Evolutionary conservation across 2,329 filamentous ascomycete genomes (phyloP).

Genomic region (Leptographium radiaticola): DNA sequence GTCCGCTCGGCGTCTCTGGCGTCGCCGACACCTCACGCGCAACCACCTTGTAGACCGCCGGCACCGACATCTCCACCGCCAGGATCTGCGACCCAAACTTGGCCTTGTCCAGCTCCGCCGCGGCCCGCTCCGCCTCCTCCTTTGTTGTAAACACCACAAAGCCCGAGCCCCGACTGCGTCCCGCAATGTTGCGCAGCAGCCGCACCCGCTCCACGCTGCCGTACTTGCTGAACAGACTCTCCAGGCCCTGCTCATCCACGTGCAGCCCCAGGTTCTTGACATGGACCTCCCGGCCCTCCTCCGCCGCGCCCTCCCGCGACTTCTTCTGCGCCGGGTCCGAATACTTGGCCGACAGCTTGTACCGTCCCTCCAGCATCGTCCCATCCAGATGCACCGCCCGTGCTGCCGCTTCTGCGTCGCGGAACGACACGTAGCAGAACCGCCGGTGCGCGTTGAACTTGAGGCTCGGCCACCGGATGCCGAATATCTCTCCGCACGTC

Average conservation of each 20-base stretch:
- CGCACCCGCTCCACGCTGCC: slow-evolving; percentile 63
- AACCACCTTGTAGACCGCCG: slow-evolving; percentile 41
- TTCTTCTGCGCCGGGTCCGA: slow-evolving; percentile 74
- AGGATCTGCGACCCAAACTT: slow-evolving; percentile 57
- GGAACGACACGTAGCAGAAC: slow-evolving; percentile 94
- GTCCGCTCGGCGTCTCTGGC: slow-evolving; percentile 9
- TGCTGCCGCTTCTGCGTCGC: slow-evolving; percentile 51
- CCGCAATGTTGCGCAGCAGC: slow-evolving; percentile 53
- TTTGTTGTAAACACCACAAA: slow-evolving; percentile 67
- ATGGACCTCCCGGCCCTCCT: slow-evolving; percentile 81
- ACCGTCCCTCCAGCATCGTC: slow-evolving; percentile 51
- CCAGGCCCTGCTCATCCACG: slow-evolving; percentile 54
- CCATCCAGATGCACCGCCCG: slow-evolving; percentile 64
- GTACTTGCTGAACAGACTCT: slow-evolving; percentile 58
- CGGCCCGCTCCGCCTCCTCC: slow-evolving; percentile 53
- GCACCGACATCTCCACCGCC: slow-evolving; percentile 47
- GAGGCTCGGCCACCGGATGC: slow-evolving; percentile 79
- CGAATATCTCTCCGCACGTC: slow-evolving; percentile 68
- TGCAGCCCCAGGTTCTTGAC: slow-evolving; percentile 54
- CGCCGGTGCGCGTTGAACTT: slow-evolving; percentile 79
- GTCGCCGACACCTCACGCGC: slow-evolving; percentile 26
- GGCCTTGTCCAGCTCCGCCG: slow-evolving; percentile 55
- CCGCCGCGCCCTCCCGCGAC: slow-evolving; percentile 61
- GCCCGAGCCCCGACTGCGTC: slow-evolving; percentile 61
- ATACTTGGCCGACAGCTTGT: slow-evolving; percentile 63